These are phyloP conservation scores for Globisporangium carolinianum DNA, from an alignment of 352 stramenopile genomes.

Conservation along the genomic window DNA sequence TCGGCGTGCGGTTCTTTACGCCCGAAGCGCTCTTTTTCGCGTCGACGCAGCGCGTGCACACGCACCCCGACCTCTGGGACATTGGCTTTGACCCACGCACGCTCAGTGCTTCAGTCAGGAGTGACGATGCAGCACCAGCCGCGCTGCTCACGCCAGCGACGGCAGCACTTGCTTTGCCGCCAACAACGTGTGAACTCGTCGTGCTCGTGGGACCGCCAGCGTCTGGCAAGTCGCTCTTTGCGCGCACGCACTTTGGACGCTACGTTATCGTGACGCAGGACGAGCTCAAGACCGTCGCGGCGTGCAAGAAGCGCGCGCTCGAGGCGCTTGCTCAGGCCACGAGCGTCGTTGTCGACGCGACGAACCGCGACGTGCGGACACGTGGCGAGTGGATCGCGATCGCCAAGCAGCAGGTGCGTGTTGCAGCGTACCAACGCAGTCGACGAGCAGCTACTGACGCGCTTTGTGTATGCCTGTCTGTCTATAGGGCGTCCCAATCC, in stretches of 20 bases:
- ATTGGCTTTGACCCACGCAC: constrained; percentile 63
- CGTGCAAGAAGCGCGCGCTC: constrained; percentile 63
- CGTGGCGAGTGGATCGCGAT: constrained; percentile 72
- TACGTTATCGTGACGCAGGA: constrained; percentile 84
- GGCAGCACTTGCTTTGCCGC: constrained; percentile 14
- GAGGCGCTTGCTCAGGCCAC: constrained; percentile 47
- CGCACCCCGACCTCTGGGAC: constrained; percentile 61
- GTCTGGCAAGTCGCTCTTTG: constrained; percentile 71
- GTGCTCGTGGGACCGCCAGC: constrained; percentile 65
- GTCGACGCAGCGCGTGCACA: constrained; percentile 65
- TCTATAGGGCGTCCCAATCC: constrained; percentile 39
- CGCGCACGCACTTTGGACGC: constrained; percentile 26
- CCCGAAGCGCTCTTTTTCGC: constrained; percentile 78
- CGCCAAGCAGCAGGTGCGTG: constrained; percentile 48
- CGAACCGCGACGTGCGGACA: constrained; percentile 58
- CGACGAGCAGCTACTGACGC: neutral
- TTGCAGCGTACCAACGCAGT: neutral
- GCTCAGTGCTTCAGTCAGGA: constrained; percentile 7
- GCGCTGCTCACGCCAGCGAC: constrained; percentile 19
- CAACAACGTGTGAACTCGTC: constrained; percentile 48
- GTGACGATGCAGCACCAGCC: constrained; percentile 1
- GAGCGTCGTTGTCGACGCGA: constrained; percentile 85
- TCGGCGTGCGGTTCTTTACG: constrained; percentile 72
- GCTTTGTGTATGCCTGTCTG: no score
- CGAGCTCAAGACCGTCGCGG: constrained; percentile 66